phyloP scores from a whole-genome alignment of 1,139 yeast species.

The Trichomonascaceae sp. region DNA sequence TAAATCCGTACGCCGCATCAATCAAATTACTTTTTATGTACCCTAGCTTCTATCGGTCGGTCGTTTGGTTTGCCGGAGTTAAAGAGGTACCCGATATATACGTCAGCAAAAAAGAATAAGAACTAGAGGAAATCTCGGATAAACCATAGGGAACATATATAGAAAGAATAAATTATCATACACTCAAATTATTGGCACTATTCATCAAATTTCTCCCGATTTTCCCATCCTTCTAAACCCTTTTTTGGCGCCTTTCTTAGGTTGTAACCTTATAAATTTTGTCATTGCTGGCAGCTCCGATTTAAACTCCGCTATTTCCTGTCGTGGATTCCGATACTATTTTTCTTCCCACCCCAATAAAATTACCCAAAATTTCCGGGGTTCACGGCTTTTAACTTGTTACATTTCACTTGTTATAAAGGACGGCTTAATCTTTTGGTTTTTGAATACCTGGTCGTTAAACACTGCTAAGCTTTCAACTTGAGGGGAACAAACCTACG shows the following conservation, averaged over 20 bases:
- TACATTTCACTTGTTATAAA: not conserved
- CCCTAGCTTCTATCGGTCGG: not conserved
- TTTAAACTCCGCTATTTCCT: not conserved
- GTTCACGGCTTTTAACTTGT: not conserved
- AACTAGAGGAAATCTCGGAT: not conserved
- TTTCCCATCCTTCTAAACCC: not conserved
- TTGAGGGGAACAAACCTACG: not conserved
- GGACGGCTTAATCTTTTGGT: no score
- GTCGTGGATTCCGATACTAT: not conserved
- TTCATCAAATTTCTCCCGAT: not conserved
- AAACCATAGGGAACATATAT: no score
- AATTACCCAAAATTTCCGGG: not conserved
- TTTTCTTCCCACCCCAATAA: not conserved
- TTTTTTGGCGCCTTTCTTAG: not conserved
- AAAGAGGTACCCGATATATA: not conserved
- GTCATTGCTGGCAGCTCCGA: not conserved
- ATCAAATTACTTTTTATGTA: not conserved
- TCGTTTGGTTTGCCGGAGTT: not conserved
- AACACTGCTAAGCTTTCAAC: no score
- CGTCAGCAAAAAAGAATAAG: not conserved
- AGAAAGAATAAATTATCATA: not conserved
- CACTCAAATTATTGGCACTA: no score
- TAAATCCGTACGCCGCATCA: not conserved
- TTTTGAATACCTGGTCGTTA: no score
- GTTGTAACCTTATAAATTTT: not conserved